Percentiles rank a stretch among this genome's conserved stretches.
These are phyloP conservation scores for Dendrobium huoshanense DNA, from an alignment of 106 monocot genomes.

Conservation along the genomic window DNA sequence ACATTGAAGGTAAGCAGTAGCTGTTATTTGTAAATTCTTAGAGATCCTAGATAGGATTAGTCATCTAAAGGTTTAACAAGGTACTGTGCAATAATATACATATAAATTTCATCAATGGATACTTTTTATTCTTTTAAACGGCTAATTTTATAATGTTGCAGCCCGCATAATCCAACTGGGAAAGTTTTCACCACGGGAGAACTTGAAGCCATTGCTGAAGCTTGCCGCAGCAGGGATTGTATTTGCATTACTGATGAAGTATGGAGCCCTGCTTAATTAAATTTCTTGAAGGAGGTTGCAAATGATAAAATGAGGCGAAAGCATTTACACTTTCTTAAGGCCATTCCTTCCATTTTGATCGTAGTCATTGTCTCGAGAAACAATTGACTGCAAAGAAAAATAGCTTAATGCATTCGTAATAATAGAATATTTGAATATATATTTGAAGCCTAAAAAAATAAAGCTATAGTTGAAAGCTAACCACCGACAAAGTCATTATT, in stretches of 20 bases:
- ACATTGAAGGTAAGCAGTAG: no score
- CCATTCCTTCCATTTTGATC: neutral
- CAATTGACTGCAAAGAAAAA: no score
- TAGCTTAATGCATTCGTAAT: no score
- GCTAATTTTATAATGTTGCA: slow-evolving; percentile 23
- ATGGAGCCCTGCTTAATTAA: slow-evolving; percentile 8
- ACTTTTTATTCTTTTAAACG: neutral
- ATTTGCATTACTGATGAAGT: slow-evolving; percentile 93
- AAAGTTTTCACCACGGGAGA: slow-evolving; percentile 80
- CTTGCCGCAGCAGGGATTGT: slow-evolving; percentile 61
- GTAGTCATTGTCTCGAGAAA: no score
- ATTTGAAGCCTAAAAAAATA: no score
- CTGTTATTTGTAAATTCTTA: no score
- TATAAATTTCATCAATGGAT: neutral
- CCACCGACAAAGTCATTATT: neutral
- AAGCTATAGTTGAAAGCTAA: no score
- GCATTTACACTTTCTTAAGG: neutral
- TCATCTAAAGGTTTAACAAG: neutral
- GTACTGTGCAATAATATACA: neutral
- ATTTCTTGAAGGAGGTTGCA: neutral
- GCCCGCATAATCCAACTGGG: slow-evolving; percentile 97
- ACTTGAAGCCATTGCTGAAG: slow-evolving; percentile 71
- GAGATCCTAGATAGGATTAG: no score
- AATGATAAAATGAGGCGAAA: neutral
- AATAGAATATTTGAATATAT: no score